A percentile compares a stretch with the other conserved stretches of the same genome.
Conservation (phyloP, 345 rosid genomes). For the Barbarea vulgaris region DNA sequence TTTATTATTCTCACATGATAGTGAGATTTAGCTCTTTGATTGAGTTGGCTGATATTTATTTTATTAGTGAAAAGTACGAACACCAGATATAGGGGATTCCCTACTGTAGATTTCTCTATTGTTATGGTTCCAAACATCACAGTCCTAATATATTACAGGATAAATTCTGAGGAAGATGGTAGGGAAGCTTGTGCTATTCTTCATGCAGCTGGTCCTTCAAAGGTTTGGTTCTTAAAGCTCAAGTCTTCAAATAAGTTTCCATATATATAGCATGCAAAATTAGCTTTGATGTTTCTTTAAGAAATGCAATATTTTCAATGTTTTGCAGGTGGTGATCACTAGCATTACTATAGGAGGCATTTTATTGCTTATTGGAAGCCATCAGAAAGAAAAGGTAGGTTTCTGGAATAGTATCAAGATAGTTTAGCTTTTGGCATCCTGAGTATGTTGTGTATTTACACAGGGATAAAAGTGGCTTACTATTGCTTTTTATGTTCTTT, state of each 20-base stretch:
- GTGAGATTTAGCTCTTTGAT: neutral
- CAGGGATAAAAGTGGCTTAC: neutral
- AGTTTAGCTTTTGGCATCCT: neutral
- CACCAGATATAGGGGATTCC: too few relatives aligned
- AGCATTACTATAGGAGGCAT: constrained; percentile 78
- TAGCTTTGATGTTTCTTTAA: constrained; percentile 1
- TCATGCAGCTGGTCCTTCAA: constrained; percentile 95
- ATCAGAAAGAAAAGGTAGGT: constrained; percentile 83
- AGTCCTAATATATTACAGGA: constrained; percentile 50
- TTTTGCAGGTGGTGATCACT: constrained; percentile 88
- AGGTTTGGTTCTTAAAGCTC: constrained; percentile 49
- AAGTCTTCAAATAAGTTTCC: constrained; percentile 4
- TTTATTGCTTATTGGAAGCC: constrained; percentile 90
- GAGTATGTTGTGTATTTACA: constrained; percentile 15
- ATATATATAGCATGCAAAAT: neutral
- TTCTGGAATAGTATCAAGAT: neutral
- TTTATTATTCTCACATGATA: neutral
- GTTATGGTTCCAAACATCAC: constrained; percentile 11
- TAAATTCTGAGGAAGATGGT: constrained; percentile 78
- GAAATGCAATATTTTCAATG: constrained; percentile 18
- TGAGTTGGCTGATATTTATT: neutral
- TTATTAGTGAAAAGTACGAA: too few relatives aligned
- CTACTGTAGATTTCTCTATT: too few relatives aligned
- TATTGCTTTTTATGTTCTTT: neutral
- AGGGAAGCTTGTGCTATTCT: constrained; percentile 86